phyloP scores from a whole-genome alignment of 1,139 yeast species.

The Yamadazyma friedrichii region DNA sequence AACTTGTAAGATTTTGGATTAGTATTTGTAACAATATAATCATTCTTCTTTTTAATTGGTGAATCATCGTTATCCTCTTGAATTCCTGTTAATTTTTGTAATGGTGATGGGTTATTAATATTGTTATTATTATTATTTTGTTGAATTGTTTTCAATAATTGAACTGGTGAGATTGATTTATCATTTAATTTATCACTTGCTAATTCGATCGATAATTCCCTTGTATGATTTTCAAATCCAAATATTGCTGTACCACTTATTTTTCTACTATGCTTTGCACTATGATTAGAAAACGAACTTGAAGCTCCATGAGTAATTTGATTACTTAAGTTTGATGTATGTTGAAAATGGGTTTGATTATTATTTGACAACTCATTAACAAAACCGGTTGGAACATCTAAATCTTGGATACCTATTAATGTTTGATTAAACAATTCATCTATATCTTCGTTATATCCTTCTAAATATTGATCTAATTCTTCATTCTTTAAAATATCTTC shows the following conservation, averaged over 20 bases:
- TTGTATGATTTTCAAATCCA: conserved; percentile 56
- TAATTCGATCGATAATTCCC: conserved; percentile 49
- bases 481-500: conserved; percentile 42
- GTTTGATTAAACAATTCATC: conserved; percentile 46
- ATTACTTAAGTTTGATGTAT: conserved; percentile 3
- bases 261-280: conserved; percentile 32
- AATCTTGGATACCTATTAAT: conserved; percentile 45
- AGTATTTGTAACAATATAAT: conserved; percentile 40
- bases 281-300: conserved; percentile 13
- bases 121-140: not conserved
- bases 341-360: conserved; percentile 7
- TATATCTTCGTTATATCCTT: conserved; percentile 27
- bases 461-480: conserved; percentile 38
- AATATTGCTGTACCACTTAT: conserved; percentile 65
- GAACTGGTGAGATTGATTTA: conserved; percentile 36
- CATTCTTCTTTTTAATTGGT: conserved; percentile 19
- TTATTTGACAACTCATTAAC: conserved; percentile 14
- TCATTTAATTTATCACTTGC: conserved; percentile 18
- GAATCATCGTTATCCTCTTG: conserved; percentile 7
- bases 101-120: conserved; percentile 1
- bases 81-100: conserved; percentile 16
- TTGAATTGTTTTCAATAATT: conserved; percentile 23
- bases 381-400: conserved; percentile 52
- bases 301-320: conserved; percentile 9
- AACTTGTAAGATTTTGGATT: conserved; percentile 47